Evolutionary conservation across 1,284 basidiomycete species (phyloP).

Genomic region (Hypsizygus ulmarius): DNA sequence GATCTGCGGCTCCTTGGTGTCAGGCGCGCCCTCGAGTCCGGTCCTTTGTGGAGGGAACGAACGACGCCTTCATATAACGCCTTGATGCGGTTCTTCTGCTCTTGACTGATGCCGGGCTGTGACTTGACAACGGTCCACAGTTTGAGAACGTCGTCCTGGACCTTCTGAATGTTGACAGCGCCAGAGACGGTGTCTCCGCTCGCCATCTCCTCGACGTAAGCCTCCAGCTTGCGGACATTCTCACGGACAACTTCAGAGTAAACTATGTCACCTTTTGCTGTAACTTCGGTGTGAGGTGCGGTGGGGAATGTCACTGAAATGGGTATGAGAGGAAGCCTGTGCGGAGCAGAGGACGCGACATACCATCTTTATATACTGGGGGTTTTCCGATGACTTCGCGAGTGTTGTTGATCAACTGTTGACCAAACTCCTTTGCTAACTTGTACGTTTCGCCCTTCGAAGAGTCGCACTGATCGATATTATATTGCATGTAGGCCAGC

Average conservation of each 20-base stretch:
- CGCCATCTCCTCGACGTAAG: slow-evolving; percentile 99
- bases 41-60: slow-evolving; percentile 68
- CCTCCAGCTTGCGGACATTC: slow-evolving; percentile 95
- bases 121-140: slow-evolving; percentile 97
- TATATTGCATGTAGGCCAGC: slow-evolving; percentile 93
- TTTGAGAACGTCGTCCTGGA: slow-evolving; percentile 93
- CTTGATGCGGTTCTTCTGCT: slow-evolving; percentile 97
- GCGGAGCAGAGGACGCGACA: slow-evolving; percentile 25
- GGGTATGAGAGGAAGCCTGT: slow-evolving; percentile 6
- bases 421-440: slow-evolving; percentile 95
- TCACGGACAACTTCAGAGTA: slow-evolving; percentile 94
- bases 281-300: slow-evolving; percentile 93
- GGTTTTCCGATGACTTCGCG: slow-evolving; percentile 79
- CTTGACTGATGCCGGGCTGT: slow-evolving; percentile 93
- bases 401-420: slow-evolving; percentile 94
- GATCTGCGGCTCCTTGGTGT: slow-evolving; percentile 74
- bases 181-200: slow-evolving; percentile 85
- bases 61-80: slow-evolving; percentile 96
- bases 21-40: slow-evolving; percentile 55
- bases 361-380: slow-evolving; percentile 92
- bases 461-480: slow-evolving; percentile 84
- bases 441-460: slow-evolving; percentile 88
- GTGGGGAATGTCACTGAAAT: slow-evolving; percentile 92
- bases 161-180: slow-evolving; percentile 91
- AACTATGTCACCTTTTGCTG: slow-evolving; percentile 89